These are phyloP conservation scores for Trichosporon ovoides DNA, from an alignment of 1,284 basidiomycete species.

Conservation along the genomic window DNA sequence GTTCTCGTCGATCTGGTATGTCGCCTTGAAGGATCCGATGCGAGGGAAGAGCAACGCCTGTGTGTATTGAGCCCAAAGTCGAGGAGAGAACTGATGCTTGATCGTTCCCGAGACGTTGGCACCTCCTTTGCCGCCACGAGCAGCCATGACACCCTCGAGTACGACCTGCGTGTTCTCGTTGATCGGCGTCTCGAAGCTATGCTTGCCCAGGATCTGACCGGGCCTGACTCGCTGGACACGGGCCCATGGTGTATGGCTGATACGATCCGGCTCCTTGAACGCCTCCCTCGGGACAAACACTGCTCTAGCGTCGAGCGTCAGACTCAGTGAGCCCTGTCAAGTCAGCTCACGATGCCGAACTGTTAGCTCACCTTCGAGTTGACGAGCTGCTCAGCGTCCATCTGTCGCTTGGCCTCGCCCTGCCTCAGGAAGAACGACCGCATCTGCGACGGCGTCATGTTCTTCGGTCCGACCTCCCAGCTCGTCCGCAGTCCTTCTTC, in stretches of 20 bases:
- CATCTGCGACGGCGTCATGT: conserved; percentile 47
- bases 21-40: conserved; percentile 48
- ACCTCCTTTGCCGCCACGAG: conserved; percentile 47
- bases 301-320: conserved; percentile 43
- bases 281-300: conserved; percentile 36
- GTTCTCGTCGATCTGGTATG: conserved; percentile 50
- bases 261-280: conserved; percentile 33
- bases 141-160: conserved; percentile 47
- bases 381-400: conserved; percentile 52
- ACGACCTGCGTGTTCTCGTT: conserved; percentile 38
- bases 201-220: conserved; percentile 42
- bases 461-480: conserved; percentile 51
- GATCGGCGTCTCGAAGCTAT: conserved; percentile 47
- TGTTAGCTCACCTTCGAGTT: conserved; percentile 46
- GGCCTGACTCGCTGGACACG: conserved; percentile 33
- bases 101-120: conserved; percentile 53
- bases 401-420: conserved; percentile 45
- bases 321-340: conserved; percentile 32
- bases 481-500: conserved; percentile 52
- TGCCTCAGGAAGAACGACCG: conserved; percentile 50
- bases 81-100: conserved; percentile 51
- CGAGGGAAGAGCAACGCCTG: conserved; percentile 50
- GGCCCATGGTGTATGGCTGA: conserved; percentile 34
- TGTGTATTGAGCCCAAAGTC: conserved; percentile 45
- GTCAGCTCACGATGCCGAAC: conserved; percentile 12